phyloP scores from a whole-genome alignment of 192 early-diverging fungal genomes.

The Chytriomyces confervae region DNA sequence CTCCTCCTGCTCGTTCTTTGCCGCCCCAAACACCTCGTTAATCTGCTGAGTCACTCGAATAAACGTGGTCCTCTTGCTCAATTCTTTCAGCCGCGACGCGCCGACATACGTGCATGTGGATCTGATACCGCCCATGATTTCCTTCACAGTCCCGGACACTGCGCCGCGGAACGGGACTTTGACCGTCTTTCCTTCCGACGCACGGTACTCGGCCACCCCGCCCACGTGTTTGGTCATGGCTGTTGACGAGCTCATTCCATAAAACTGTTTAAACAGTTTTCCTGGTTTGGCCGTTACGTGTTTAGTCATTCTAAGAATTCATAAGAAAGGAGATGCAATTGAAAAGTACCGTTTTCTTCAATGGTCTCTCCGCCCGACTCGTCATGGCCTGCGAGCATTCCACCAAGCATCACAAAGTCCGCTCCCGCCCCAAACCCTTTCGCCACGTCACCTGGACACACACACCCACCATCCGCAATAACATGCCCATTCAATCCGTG shows the following conservation, averaged over 20 bases:
- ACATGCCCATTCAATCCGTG: conserved; percentile 27
- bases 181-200: conserved; percentile 32
- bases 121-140: conserved; percentile 22
- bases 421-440: conserved; percentile 33
- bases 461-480: conserved; percentile 28
- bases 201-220: conserved; percentile 27
- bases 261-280: conserved; percentile 23
- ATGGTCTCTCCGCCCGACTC: conserved; percentile 26
- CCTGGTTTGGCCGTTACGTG: background rate
- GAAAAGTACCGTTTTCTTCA: conserved; percentile 21
- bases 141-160: conserved; percentile 18
- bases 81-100: conserved; percentile 22
- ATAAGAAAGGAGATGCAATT: background rate
- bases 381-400: conserved; percentile 27
- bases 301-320: background rate
- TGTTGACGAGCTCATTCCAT: conserved; percentile 31
- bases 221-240: conserved; percentile 28
- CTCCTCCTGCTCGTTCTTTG: conserved; percentile 34
- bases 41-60: conserved; percentile 34
- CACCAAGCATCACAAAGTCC: conserved; percentile 30
- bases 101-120: conserved; percentile 30
- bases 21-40: conserved; percentile 34
- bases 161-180: conserved; percentile 22
- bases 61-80: conserved; percentile 29
- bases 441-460: conserved; percentile 28